Percentiles rank a stretch among this genome's conserved stretches.
Conservation (phyloP, 75 land plant species). For the Ceratopteris richardii region DNA sequence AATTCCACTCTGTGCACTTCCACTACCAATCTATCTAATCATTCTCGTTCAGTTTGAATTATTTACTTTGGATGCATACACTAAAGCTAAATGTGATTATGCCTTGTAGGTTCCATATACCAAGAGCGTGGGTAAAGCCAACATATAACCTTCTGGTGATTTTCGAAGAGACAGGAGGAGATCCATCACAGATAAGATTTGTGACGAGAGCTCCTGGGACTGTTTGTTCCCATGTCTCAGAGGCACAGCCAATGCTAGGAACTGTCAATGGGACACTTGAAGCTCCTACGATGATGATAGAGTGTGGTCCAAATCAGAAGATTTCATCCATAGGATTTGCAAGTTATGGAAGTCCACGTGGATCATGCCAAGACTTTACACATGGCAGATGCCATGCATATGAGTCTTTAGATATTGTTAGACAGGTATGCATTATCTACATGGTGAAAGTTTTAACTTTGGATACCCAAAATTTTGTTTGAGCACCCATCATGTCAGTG, state of each 20-base stretch:
- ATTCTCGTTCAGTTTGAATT: background rate
- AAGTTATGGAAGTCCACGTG: constrained; percentile 83
- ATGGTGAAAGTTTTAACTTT: no score
- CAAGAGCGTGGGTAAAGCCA: constrained; percentile 43
- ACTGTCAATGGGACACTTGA: constrained; percentile 29
- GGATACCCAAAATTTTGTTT: no score
- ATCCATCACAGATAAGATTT: constrained; percentile 47
- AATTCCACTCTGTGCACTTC: background rate
- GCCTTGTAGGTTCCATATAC: constrained; percentile 51
- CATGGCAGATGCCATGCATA: constrained; percentile 69
- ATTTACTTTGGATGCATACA: background rate
- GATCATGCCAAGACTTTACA: constrained; percentile 53
- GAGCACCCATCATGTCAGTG: no score
- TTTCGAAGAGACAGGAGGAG: constrained; percentile 64
- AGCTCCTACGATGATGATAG: constrained; percentile 21
- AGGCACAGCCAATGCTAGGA: constrained; percentile 40
- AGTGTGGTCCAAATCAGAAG: constrained; percentile 45
- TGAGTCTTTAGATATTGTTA: constrained; percentile 39
- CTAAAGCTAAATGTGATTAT: background rate
- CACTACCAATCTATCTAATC: background rate
- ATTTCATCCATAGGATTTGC: constrained; percentile 67
- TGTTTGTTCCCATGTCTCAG: constrained; percentile 43
- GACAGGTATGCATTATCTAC: no score
- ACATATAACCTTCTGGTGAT: constrained; percentile 45
- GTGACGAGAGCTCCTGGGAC: constrained; percentile 22